Evolutionary conservation across 2,329 filamentous ascomycete genomes (phyloP).

Genomic region (Grosmannia penicillata): DNA sequence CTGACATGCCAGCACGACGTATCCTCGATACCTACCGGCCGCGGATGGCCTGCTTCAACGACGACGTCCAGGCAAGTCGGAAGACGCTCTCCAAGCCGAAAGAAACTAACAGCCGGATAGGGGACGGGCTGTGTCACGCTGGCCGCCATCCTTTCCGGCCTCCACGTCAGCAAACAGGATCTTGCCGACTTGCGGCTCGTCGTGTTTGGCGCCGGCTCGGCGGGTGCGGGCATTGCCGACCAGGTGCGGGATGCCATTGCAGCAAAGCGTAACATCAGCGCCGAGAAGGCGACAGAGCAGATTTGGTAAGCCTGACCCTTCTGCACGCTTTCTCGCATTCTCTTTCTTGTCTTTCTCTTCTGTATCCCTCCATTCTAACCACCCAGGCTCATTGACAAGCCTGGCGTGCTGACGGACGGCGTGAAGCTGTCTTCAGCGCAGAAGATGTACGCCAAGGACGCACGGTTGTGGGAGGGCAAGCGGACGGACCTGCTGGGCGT

Average conservation of each 20-base stretch:
- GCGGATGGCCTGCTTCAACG: slow-evolving; percentile 73
- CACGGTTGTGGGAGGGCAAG: slow-evolving; percentile 45
- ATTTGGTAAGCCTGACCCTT: slow-evolving; percentile 44
- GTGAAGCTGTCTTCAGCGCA: slow-evolving; percentile 46
- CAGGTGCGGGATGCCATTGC: slow-evolving; percentile 70
- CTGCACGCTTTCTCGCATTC: not conserved
- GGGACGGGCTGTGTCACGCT: slow-evolving; percentile 80
- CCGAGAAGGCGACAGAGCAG: slow-evolving; percentile 61
- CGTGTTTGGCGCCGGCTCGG: slow-evolving; percentile 67
- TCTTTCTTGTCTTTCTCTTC: not conserved
- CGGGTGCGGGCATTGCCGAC: slow-evolving; percentile 74
- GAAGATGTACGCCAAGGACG: slow-evolving; percentile 47
- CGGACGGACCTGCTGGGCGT: slow-evolving; percentile 48
- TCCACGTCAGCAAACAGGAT: slow-evolving; percentile 52
- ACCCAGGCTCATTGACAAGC: slow-evolving; percentile 63
- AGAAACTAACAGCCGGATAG: too few species aligned
- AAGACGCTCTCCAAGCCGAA: too few species aligned
- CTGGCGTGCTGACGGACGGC: slow-evolving; percentile 55
- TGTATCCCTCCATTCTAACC: not conserved
- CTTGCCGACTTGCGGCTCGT: slow-evolving; percentile 57
- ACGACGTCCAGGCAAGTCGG: slow-evolving; percentile 66
- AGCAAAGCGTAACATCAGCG: slow-evolving; percentile 47
- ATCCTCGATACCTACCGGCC: slow-evolving; percentile 64
- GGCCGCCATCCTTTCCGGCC: slow-evolving; percentile 63
- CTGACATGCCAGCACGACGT: slow-evolving; percentile 37